Conservation (phyloP, 352 stramenopile species). For the Pilasporangium apinafurcum region DNA sequence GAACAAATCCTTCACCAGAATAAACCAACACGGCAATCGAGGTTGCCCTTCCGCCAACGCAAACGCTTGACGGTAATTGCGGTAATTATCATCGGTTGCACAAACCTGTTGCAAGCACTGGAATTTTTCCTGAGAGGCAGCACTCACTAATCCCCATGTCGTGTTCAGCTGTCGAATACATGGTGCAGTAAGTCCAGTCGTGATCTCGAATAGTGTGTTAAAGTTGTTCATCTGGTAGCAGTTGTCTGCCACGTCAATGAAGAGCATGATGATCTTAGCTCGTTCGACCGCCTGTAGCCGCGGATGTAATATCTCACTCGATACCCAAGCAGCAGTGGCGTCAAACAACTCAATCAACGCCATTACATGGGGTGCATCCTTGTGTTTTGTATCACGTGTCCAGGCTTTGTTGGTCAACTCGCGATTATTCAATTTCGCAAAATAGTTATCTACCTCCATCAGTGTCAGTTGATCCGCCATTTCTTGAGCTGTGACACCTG, state of each 20-base stretch:
- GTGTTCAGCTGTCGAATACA: slow-evolving; percentile 81
- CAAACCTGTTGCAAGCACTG: slow-evolving; percentile 77
- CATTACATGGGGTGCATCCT: slow-evolving; percentile 76
- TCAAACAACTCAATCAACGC: slow-evolving; percentile 84
- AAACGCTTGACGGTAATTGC: slow-evolving; percentile 79
- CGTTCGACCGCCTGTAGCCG: slow-evolving; percentile 76
- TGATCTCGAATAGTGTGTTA: slow-evolving; percentile 84
- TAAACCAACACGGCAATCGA: slow-evolving; percentile 75
- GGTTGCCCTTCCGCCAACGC: slow-evolving; percentile 69
- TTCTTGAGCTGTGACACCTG: slow-evolving; percentile 54
- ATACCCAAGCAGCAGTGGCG: slow-evolving; percentile 80
- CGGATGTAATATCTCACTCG: slow-evolving; percentile 83
- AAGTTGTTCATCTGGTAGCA: slow-evolving; percentile 88
- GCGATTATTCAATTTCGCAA: slow-evolving; percentile 55
- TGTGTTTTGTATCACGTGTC: slow-evolving; percentile 77
- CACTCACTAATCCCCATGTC: slow-evolving; percentile 72
- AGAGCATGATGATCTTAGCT: slow-evolving; percentile 77
- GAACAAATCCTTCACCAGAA: slow-evolving; percentile 86
- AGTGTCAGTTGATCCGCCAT: slow-evolving; percentile 77
- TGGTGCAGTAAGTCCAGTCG: slow-evolving; percentile 67
- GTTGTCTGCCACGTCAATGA: slow-evolving; percentile 78
- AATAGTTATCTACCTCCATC: slow-evolving; percentile 74
- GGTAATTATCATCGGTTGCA: slow-evolving; percentile 84
- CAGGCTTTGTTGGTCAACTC: slow-evolving; percentile 86
- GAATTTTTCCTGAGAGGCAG: slow-evolving; percentile 63